A percentile compares a stretch with the other conserved stretches of the same genome.
Conservation (phyloP, 495 filamentous ascomycete species). For the Neurospora sublineolata region DNA sequence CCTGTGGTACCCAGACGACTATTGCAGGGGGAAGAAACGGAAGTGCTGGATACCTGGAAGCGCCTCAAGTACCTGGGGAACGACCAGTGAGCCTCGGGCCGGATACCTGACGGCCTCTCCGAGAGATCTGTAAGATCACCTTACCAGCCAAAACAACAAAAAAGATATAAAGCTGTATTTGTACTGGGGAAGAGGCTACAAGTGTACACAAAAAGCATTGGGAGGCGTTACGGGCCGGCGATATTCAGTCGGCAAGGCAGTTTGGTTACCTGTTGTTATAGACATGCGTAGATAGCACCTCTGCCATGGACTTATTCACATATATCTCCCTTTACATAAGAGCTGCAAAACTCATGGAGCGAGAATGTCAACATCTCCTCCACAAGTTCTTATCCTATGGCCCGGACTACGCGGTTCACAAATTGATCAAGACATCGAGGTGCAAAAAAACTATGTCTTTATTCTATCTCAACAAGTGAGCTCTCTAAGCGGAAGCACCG, state of each 20-base stretch:
- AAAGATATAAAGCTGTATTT: not conserved
- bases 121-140: not conserved
- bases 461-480: not conserved
- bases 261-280: not conserved
- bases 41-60: not conserved
- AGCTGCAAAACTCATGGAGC: not conserved
- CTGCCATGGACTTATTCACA: not conserved
- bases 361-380: not conserved
- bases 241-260: not conserved
- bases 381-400: not conserved
- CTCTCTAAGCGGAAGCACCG: slow-evolving; percentile 70
- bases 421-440: not conserved
- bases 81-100: not conserved
- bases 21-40: not conserved
- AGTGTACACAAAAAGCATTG: slow-evolving; percentile 3
- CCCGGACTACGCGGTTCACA: not conserved
- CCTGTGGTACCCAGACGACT: not conserved
- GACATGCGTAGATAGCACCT: not conserved
- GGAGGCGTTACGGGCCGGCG: slow-evolving; percentile 6
- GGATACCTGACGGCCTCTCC: not conserved
- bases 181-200: not conserved
- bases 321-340: not conserved
- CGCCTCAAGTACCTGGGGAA: not conserved
- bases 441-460: not conserved
- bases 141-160: not conserved